phyloP scores from a whole-genome alignment of 805 yeast species.

The Starmerella floricola region DNA sequence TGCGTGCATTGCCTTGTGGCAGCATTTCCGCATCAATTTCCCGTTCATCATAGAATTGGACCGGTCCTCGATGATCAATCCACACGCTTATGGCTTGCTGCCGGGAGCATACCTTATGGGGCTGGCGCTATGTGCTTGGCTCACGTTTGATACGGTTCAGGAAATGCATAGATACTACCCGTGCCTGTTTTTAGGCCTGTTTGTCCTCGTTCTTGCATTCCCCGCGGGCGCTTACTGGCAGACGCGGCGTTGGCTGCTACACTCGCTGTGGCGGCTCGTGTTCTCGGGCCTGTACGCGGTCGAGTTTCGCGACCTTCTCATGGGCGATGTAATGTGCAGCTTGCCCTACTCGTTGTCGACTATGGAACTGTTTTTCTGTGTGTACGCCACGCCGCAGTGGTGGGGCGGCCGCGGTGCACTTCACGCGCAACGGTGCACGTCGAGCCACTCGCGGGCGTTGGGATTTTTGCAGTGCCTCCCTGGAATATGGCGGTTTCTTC shows the following conservation, averaged over 20 bases:
- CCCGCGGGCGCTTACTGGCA: conserved; percentile 49
- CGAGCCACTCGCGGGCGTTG: conserved; percentile 59
- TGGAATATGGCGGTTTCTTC: conserved; percentile 78
- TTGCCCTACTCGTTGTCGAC: conserved; percentile 81
- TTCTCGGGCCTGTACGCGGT: conserved; percentile 87
- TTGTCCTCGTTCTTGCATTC: conserved; percentile 39
- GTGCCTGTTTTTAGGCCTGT: conserved; percentile 53
- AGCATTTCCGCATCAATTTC: conserved; percentile 65
- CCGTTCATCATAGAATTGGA: conserved; percentile 85
- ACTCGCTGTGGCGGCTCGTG: conserved; percentile 57
- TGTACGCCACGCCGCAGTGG: conserved; percentile 60
- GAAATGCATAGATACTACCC: conserved; percentile 61
- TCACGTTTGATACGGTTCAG: conserved; percentile 57
- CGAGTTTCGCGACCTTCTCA: conserved; percentile 83
- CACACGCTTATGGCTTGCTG: conserved; percentile 49
- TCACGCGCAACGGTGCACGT: conserved; percentile 47
- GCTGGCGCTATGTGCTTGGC: conserved; percentile 55
- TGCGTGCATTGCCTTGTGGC: conserved; percentile 62
- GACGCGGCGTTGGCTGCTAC: conserved; percentile 68
- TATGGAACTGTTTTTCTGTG: conserved; percentile 71
- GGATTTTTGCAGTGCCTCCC: conserved; percentile 82
- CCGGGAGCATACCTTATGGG: conserved; percentile 49
- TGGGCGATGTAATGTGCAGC: conserved; percentile 85
- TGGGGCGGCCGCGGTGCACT: conserved; percentile 27
- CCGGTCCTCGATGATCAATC: conserved; percentile 52